Base-by-base conservation (phyloP, 2,329 filamentous ascomycete genomes). In the Drechslera avenae region DNA sequence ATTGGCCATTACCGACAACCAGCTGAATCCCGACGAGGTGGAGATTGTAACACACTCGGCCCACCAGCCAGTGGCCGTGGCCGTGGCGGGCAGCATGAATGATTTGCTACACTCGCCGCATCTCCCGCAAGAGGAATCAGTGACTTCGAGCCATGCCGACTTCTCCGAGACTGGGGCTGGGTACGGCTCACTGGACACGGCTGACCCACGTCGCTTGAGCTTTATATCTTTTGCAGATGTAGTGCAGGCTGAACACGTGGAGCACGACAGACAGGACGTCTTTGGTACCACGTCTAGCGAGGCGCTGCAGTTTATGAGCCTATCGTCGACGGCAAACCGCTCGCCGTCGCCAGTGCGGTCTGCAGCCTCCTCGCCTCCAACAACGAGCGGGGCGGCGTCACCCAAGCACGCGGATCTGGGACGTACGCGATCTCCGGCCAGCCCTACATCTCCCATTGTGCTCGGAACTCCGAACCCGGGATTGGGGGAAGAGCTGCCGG, bases 221-320 rank as follows among this genome's bases (percentile, higher is more conserved):
- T 97, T 97, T 76, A 96, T 97, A 69, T 96, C 91, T 6, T 97
- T 97, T 74, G 92, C 93, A 54, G 93, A 97, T 66, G 91, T 97
- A 8, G 91, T 97, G 33, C 91, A 96, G 70, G 83, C 87, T 28
- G 90, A 94, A 71, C 89, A 93, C 64, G 84, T 84, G 23, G 83
- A 86, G 31, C 80, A 83, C 39, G 86, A 82, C 60, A 80, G 87
- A 58, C 54, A 57, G 26, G 63, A 66, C 26, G 54, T 62, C 23
- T 46, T 66, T 43, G 61, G 60, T 6, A 54, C 47, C 13, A 50
- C 48, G n/a, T 54, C 63, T 8, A 46, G 37, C 26, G 89, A 93
- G 53, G 87, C 86, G 47, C 80, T 89, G 49, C 86, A 91, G 69
- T 76, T 88, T 52, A 82, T 84, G 42, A 87, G 87, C 10, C 76